These are phyloP conservation scores for Mucor mucedo DNA, from an alignment of 371 early-diverging fungal genomes.

Conservation along the genomic window DNA sequence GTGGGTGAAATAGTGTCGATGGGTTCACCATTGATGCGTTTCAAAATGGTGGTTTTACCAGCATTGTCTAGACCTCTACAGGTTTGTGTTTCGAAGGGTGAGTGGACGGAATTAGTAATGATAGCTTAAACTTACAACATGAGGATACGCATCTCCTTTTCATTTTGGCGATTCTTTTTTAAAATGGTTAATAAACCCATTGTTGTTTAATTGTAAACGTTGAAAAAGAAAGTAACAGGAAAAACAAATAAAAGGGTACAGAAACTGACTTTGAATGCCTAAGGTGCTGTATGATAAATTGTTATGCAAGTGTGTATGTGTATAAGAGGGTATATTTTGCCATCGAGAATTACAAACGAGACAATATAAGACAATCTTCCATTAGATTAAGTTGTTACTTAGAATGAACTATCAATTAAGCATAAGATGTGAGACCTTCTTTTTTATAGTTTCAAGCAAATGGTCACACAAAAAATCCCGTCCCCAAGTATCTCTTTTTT, in stretches of 20 bases:
- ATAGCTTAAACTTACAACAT: slow-evolving; percentile 67
- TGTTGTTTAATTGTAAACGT: not conserved
- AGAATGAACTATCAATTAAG: no score
- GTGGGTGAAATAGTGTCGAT: slow-evolving; percentile 97
- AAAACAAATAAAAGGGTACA: not conserved
- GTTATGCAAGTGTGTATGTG: no score
- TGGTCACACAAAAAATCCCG: slow-evolving; percentile 1
- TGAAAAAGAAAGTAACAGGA: not conserved
- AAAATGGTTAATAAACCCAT: slow-evolving; percentile 97
- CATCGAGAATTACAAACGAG: no score
- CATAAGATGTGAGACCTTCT: no score
- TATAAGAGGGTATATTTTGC: no score
- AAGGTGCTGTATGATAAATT: no score
- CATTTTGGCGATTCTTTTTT: slow-evolving; percentile 39
- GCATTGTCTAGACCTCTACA: slow-evolving; percentile 97
- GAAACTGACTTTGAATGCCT: no score
- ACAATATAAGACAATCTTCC: no score
- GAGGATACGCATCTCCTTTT: slow-evolving; percentile 37
- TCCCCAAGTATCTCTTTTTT: not conserved
- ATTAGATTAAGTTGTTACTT: no score
- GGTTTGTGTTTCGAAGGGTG: not conserved
- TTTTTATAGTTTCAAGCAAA: no score
- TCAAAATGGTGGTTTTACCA: slow-evolving; percentile 98
- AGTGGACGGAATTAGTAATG: not conserved
- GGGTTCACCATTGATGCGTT: slow-evolving; percentile 91